These are phyloP conservation scores for Biancaea sappan DNA, from an alignment of 306 rosid species.

Conservation along the genomic window DNA sequence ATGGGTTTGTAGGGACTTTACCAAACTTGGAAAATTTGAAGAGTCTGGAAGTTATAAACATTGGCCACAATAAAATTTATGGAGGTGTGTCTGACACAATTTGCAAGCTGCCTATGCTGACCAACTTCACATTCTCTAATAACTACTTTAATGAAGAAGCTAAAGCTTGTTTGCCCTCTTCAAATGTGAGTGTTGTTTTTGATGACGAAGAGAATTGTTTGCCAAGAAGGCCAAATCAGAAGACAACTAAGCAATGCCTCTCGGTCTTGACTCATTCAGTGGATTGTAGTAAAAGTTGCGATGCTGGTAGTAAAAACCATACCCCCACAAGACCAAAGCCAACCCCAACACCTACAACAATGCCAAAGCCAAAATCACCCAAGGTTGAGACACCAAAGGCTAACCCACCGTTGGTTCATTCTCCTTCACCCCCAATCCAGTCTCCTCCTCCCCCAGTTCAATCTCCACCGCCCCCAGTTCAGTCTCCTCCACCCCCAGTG, in stretches of 20 bases:
- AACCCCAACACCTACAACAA: conserved; percentile 7
- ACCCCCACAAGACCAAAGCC: conserved; percentile 22
- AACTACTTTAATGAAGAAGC: conserved; percentile 64
- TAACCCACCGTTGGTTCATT: not conserved
- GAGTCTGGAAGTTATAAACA: conserved; percentile 50
- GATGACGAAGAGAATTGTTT: conserved; percentile 57
- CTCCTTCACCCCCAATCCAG: conserved; percentile 1
- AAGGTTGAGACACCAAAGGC: not conserved
- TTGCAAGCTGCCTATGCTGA: conserved; percentile 57
- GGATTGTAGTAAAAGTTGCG: conserved; percentile 63
- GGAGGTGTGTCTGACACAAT: conserved; percentile 52
- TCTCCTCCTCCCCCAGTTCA: conserved; percentile 31
- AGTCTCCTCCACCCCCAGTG: conserved; percentile 26
- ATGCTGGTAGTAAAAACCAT: conserved; percentile 12
- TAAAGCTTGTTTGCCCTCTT: conserved; percentile 41
- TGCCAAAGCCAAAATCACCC: not conserved
- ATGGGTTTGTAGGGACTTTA: conserved; percentile 55
- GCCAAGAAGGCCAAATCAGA: conserved; percentile 55
- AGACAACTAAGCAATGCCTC: conserved; percentile 42
- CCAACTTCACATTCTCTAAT: conserved; percentile 51
- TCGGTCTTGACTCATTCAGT: conserved; percentile 45
- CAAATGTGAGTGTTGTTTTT: not conserved
- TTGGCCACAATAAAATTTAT: conserved; percentile 48
- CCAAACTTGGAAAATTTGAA: conserved; percentile 45
- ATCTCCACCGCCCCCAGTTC: conserved; percentile 7